Percentiles rank a stretch among this genome's conserved stretches.
Evolutionary conservation across 1,139 yeast genomes (phyloP).

Genomic region (Magnusiomyces sp.): DNA sequence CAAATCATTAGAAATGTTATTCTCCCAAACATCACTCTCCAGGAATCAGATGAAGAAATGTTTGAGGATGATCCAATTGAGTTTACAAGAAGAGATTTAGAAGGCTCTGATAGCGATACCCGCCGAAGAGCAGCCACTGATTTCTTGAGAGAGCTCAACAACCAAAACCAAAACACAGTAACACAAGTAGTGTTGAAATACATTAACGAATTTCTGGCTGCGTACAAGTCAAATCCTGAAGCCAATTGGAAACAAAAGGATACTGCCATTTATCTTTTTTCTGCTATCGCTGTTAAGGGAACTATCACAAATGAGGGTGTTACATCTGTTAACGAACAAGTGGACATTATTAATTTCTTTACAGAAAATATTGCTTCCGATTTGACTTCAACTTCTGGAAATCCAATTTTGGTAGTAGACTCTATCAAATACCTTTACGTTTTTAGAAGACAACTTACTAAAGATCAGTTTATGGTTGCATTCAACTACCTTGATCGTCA

Average conservation of each 20-base stretch:
- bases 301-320: constrained; percentile 78
- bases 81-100: constrained; percentile 83
- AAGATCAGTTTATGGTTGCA: constrained; percentile 69
- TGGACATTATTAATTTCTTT: constrained; percentile 84
- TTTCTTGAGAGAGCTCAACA: constrained; percentile 78
- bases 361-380: constrained; percentile 74
- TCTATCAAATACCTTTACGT: constrained; percentile 85
- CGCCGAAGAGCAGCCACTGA: constrained; percentile 89
- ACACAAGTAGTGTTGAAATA: constrained; percentile 74
- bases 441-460: constrained; percentile 87
- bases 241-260: constrained; percentile 78
- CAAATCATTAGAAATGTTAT: constrained; percentile 77
- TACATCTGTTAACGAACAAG: constrained; percentile 65
- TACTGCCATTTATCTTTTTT: constrained; percentile 75
- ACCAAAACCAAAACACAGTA: constrained; percentile 62
- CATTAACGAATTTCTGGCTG: constrained; percentile 55
- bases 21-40: constrained; percentile 73
- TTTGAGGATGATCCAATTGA: constrained; percentile 97
- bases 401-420: constrained; percentile 66
- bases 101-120: constrained; percentile 87
- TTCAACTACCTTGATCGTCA: constrained; percentile 74
- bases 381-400: constrained; percentile 42
- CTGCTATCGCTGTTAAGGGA: constrained; percentile 88
- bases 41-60: constrained; percentile 78
- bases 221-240: constrained; percentile 36